Conservation (phyloP, 179 eudicot species). For the Drosera spatulata region DNA sequence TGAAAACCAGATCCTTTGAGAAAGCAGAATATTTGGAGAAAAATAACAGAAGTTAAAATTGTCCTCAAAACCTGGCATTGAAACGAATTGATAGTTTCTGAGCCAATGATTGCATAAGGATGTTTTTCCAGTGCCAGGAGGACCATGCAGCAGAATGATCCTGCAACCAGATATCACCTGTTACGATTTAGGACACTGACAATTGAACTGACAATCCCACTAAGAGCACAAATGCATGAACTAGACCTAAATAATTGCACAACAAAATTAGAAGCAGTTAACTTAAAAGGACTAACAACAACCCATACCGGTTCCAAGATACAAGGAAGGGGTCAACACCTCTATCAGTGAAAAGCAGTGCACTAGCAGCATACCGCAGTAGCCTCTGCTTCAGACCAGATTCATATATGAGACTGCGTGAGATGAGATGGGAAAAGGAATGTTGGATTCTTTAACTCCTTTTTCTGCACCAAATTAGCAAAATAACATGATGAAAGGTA, state of each 20-base stretch:
- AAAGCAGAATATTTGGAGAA: too few relatives aligned
- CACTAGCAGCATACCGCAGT: constrained; percentile 93
- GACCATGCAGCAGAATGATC: constrained; percentile 92
- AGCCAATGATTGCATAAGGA: constrained; percentile 94
- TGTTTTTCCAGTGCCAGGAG: constrained; percentile 99
- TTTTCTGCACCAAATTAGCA: too few relatives aligned
- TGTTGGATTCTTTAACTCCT: neutral
- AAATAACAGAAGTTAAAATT: neutral
- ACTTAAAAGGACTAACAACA: neutral
- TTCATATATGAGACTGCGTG: constrained; percentile 84
- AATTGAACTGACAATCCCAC: too few relatives aligned
- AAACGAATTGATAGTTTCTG: constrained; percentile 93
- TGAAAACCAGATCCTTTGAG: neutral
- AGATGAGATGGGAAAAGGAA: neutral
- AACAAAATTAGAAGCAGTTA: neutral
- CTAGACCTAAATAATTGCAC: too few relatives aligned
- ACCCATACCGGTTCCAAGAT: constrained; percentile 86
- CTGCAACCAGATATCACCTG: constrained; percentile 25
- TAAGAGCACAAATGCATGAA: too few relatives aligned
- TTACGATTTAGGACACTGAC: too few relatives aligned
- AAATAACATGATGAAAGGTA: neutral
- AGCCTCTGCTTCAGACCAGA: constrained; percentile 90
- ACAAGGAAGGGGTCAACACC: constrained; percentile 87
- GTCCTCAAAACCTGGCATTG: constrained; percentile 49
- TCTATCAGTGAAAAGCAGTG: constrained; percentile 91